Evolutionary conservation across 2,329 filamentous ascomycete genomes (phyloP).

Genomic region (Calonectria pseudoreteaudii): DNA sequence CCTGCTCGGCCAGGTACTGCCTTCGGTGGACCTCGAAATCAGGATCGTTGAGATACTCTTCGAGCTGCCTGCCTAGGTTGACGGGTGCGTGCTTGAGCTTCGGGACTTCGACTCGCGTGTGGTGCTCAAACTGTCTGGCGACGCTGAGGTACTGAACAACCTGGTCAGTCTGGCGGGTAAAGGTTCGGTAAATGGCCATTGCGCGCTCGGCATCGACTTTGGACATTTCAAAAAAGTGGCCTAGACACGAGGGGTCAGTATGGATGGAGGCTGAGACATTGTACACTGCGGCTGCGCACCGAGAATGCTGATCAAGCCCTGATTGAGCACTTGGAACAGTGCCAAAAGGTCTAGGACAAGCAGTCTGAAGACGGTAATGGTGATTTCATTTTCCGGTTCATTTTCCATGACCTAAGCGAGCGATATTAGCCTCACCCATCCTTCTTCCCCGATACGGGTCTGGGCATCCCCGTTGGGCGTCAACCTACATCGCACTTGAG

Average conservation of each 20-base stretch:
- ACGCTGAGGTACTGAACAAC: slow-evolving; percentile 91
- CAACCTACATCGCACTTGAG: slow-evolving; percentile 86
- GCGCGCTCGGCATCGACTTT: slow-evolving; percentile 92
- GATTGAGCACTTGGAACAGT: slow-evolving; percentile 94
- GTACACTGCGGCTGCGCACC: slow-evolving; percentile 65
- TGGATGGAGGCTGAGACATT: slow-evolving; percentile 22
- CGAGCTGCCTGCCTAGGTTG: slow-evolving; percentile 86
- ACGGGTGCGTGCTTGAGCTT: slow-evolving; percentile 98
- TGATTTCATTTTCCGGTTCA: slow-evolving; percentile 96
- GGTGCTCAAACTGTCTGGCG: slow-evolving; percentile 90
- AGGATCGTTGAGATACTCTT: slow-evolving; percentile 93
- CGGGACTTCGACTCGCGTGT: slow-evolving; percentile 92
- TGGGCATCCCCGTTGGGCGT: background rate
- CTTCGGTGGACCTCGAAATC: slow-evolving; percentile 95
- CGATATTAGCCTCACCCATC: slow-evolving; percentile 16
- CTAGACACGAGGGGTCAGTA: slow-evolving; percentile 57
- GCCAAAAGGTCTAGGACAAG: slow-evolving; percentile 90
- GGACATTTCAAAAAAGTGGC: slow-evolving; percentile 99
- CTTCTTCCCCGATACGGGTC: background rate
- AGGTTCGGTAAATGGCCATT: slow-evolving; percentile 90
- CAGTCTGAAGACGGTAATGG: slow-evolving; percentile 90
- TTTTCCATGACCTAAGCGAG: slow-evolving; percentile 78
- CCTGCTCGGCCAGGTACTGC: slow-evolving; percentile 91
- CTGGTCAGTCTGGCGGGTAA: slow-evolving; percentile 90
- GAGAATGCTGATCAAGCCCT: slow-evolving; percentile 95